Base-by-base conservation (phyloP, 371 early-diverging fungal genomes). In the Encephalitozoon intestinalis region DNA sequence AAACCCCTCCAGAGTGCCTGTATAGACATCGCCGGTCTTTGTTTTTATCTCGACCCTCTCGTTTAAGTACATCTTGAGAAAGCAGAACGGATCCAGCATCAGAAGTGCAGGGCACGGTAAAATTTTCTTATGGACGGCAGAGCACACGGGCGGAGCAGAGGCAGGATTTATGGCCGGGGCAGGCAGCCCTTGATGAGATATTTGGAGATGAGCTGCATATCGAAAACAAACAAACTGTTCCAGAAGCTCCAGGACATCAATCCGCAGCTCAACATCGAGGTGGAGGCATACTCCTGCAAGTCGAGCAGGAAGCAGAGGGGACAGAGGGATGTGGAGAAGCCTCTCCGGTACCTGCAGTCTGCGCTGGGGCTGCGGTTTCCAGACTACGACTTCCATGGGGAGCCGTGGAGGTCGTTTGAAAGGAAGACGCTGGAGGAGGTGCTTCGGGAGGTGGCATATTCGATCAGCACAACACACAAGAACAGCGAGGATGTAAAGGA, bases 281-380 rank as follows among this genome's bases (percentile, higher is more conserved):
- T 78, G n/a, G 73, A 73, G 65, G 79, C 51, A n/a, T 78, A 77
- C 54, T 65, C 66, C 12, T 78, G 79, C 43, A 78, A 78, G 63
- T 49, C 37, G 21, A 68, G 74, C 23, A 73, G 49, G 39, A 34
- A 39, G 28, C 63, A 78, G 25, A 78, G 54, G 39, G 53, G 4
- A 37, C 23, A 67, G 28, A 67, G 25, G 11, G 28, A 1, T 18
- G 12, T 68, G 43, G 8, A 25, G 3, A 74, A 78, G 34, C 79
- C 79, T 23, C 41, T 78, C 6, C 18, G 75, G 12, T 78, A 64
- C 39, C 67, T 58, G 1, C 2, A 75, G 15, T 18, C 23, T 39
- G 51, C 75, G 21, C 68, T 78, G n/a, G 53, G 52, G 26, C 34
- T 65, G 12, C 49, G 67, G n/a, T 78, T 74, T 54, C 52, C 52